phyloP scores from a whole-genome alignment of 2,329 filamentous ascomycete species.

The Cytospora paraplurivora region DNA sequence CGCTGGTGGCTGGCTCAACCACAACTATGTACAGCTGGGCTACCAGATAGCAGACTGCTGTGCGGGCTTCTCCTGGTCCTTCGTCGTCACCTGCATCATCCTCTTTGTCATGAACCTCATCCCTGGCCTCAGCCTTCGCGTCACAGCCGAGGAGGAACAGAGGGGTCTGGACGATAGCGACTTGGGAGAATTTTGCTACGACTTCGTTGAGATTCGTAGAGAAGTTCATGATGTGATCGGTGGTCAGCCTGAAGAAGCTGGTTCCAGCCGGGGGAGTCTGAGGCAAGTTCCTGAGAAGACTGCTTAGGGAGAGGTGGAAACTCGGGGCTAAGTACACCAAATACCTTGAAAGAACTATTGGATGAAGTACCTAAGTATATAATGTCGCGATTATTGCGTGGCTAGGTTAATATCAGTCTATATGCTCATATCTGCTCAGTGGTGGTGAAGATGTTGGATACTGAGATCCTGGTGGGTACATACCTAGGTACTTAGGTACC shows the following conservation, averaged over 20 bases:
- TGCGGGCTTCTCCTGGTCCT: slow-evolving; percentile 66
- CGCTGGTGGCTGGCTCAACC: slow-evolving; percentile 69
- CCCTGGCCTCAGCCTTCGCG: slow-evolving; percentile 70
- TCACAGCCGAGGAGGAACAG: slow-evolving; percentile 67
- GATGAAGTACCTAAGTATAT: too few species aligned
- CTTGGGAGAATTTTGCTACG: slow-evolving; percentile 81
- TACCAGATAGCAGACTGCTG: slow-evolving; percentile 71
- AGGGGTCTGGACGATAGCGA: slow-evolving; percentile 73
- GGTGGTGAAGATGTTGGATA: too few species aligned
- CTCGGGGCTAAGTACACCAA: background rate
- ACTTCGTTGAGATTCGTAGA: slow-evolving; percentile 72
- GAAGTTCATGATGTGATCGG: slow-evolving; percentile 56
- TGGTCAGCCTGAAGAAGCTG: slow-evolving; percentile 13
- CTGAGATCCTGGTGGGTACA: background rate
- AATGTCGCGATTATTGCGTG: too few species aligned
- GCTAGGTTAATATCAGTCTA: too few species aligned
- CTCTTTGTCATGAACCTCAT: slow-evolving; percentile 71
- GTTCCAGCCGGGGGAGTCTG: slow-evolving; percentile 31
- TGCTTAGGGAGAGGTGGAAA: background rate
- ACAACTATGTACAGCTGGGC: slow-evolving; percentile 70
- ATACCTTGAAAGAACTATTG: background rate
- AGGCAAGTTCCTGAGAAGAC: slow-evolving; percentile 26
- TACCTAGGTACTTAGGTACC: background rate
- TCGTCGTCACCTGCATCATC: slow-evolving; percentile 68
- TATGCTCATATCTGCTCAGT: too few species aligned